Percentiles rank a stretch among this genome's conserved stretches.
Conservation (phyloP, 352 stramenopile species). For the Pythium phragmitis region DNA sequence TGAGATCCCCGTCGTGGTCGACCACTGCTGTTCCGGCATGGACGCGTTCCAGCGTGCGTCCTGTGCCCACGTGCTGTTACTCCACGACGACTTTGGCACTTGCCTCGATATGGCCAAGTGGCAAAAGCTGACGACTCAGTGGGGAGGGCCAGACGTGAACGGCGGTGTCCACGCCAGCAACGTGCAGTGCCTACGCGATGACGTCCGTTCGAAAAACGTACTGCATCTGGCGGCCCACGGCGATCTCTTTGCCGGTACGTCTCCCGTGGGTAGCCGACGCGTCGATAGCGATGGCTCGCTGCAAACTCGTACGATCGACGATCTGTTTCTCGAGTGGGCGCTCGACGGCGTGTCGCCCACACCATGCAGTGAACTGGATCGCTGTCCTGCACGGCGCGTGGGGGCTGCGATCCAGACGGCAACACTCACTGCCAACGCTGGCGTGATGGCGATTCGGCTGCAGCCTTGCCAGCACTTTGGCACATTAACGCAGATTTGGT, state of each 20-base stretch:
- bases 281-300: conserved; percentile 18
- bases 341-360: conserved; percentile 43
- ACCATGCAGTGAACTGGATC: conserved; percentile 39
- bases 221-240: conserved; percentile 52
- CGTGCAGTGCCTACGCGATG: conserved; percentile 38
- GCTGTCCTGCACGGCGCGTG: conserved; percentile 48
- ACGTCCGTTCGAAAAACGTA: conserved; percentile 31
- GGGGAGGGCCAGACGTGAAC: conserved; percentile 55
- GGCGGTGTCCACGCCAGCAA: conserved; percentile 63
- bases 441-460: conserved; percentile 48
- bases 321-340: conserved; percentile 52
- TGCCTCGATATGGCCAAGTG: conserved; percentile 50
- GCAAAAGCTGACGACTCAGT: conserved; percentile 46
- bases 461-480: conserved; percentile 55
- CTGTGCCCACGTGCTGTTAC: conserved; percentile 49
- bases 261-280: conserved; percentile 32
- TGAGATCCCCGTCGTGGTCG: conserved; percentile 37
- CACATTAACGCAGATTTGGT: conserved; percentile 64
- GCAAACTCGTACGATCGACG: conserved; percentile 34
- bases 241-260: conserved; percentile 39
- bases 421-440: conserved; percentile 37
- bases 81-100: conserved; percentile 52
- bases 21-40: conserved; percentile 52
- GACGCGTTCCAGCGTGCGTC: conserved; percentile 36
- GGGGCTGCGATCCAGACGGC: conserved; percentile 53